Base-by-base conservation (phyloP, 2,329 filamentous ascomycete genomes). In the Ampelomyces quisqualis region DNA sequence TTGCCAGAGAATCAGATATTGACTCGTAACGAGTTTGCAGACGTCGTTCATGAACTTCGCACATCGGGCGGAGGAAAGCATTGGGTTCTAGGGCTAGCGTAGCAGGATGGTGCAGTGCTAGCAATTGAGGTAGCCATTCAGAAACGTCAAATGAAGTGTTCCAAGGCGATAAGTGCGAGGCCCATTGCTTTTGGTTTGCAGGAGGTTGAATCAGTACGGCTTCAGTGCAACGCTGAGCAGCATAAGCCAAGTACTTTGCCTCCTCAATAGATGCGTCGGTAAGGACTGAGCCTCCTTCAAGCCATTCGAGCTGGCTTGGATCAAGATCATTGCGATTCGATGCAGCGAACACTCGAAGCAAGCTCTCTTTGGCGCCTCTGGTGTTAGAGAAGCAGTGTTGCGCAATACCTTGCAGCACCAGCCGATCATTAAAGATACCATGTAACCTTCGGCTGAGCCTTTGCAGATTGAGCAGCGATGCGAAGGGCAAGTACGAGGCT, bases 51-150 rank as follows among this genome's bases (percentile, higher is more conserved):
- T 34, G 18, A 3, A 19, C n/a, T 26, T 42, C 26, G 13, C 23
- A 13, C n/a, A 14, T 15, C 17, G 11, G 6, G 19, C 2, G 30
- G 6, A 59, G 18, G 7, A 57, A 51, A 8, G 35, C 34, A 1
- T 45, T 33, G 7, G 50, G 44, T 8, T 48, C 39, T n/a, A 60
- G 30, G 3, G 18, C 7, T 11, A 17, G 33, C 10, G 39, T 20
- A 2, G 33, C 44, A 14, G 55, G 50, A 35, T 58, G 47, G n/a
- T 47, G 47, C 7, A 55, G 32, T 18, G 46, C 49, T 6, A 56
- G 17, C 18, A 60, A 32, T 7, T 58, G 56, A 10, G 57, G 57
- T 6, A 61, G 40, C 58, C 55, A 57, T 8, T 51, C 35, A 10
- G 34, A 36, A 10, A 58, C 14, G 13, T 51, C 22, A 3, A 15